Percentiles rank a stretch among this genome's conserved stretches.
These are phyloP conservation scores for Penicillium sp. DNA, from an alignment of 2,329 filamentous ascomycete genomes.

Conservation along the genomic window DNA sequence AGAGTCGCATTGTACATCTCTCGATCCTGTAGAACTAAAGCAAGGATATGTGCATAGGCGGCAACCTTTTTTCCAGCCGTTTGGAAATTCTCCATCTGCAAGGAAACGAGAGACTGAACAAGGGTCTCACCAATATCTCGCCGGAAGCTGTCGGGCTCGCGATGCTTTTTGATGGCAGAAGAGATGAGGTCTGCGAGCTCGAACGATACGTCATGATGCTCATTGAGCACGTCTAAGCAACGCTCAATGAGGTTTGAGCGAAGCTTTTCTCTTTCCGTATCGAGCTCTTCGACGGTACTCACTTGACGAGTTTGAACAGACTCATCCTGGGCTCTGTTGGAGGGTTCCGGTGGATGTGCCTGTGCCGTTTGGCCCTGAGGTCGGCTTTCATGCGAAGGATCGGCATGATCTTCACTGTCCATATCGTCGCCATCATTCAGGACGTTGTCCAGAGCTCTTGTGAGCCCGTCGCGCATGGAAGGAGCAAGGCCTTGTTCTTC, in stretches of 20 bases:
- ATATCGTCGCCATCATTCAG: slow-evolving; percentile 30
- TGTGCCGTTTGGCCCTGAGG: slow-evolving; percentile 6
- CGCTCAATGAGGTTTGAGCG: slow-evolving; percentile 77
- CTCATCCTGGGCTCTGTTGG: slow-evolving; percentile 15
- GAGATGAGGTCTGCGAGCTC: slow-evolving; percentile 83
- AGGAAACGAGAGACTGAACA: slow-evolving; percentile 70
- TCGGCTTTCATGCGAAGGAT: slow-evolving; percentile 19
- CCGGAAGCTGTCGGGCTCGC: slow-evolving; percentile 53
- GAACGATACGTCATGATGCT: slow-evolving; percentile 81
- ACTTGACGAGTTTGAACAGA: slow-evolving; percentile 28
- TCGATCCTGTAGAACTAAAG: slow-evolving; percentile 75
- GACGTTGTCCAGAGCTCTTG: slow-evolving; percentile 42
- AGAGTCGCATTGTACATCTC: slow-evolving; percentile 73
- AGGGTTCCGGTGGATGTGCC: slow-evolving; percentile 17
- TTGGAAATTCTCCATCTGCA: slow-evolving; percentile 53
- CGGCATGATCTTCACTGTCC: slow-evolving; percentile 21
- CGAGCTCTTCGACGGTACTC: slow-evolving; percentile 68
- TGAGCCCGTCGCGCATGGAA: slow-evolving; percentile 32
- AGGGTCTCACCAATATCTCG: slow-evolving; percentile 77
- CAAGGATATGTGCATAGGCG: slow-evolving; percentile 86
- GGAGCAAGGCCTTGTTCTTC: slow-evolving; percentile 26
- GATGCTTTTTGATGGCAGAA: slow-evolving; percentile 60
- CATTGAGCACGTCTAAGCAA: slow-evolving; percentile 81
- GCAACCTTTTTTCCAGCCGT: slow-evolving; percentile 65
- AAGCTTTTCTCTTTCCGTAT: slow-evolving; percentile 66